A percentile compares a stretch with the other conserved stretches of the same genome.
phyloP scores from a whole-genome alignment of 208 protist genomes.

The Trypanosoma caninum region DNA sequence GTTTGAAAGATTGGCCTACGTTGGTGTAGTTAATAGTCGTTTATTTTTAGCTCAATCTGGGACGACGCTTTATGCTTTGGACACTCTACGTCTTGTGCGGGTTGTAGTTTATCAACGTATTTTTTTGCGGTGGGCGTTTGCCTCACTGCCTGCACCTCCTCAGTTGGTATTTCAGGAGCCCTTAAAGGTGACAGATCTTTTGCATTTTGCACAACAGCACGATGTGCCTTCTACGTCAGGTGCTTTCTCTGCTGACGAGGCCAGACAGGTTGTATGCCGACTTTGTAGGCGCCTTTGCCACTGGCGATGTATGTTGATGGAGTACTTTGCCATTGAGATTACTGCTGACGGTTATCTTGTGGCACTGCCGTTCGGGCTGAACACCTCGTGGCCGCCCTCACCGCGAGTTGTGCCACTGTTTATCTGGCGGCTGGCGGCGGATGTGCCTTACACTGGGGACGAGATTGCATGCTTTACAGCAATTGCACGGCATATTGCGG shows the following conservation, averaged over 20 bases:
- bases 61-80: slow-evolving; percentile 61
- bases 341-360: slow-evolving; percentile 40
- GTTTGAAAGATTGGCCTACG: slow-evolving; percentile 49
- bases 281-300: slow-evolving; percentile 44
- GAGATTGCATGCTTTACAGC: slow-evolving; percentile 68
- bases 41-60: slow-evolving; percentile 74
- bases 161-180: slow-evolving; percentile 38
- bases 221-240: slow-evolving; percentile 32
- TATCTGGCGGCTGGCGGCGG: slow-evolving; percentile 55
- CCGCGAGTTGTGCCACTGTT: slow-evolving; percentile 64
- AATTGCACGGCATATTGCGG: slow-evolving; percentile 61
- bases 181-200: slow-evolving; percentile 36
- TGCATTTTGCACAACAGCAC: slow-evolving; percentile 47
- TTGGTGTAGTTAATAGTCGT: slow-evolving; percentile 47
- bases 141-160: slow-evolving; percentile 37
- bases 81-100: slow-evolving; percentile 55
- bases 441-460: slow-evolving; percentile 65
- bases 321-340: slow-evolving; percentile 78
- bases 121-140: slow-evolving; percentile 69
- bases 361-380: slow-evolving; percentile 57
- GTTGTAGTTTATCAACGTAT: slow-evolving; percentile 77
- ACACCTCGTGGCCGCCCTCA: slow-evolving; percentile 57
- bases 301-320: slow-evolving; percentile 70
- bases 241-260: slow-evolving; percentile 12
- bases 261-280: slow-evolving; percentile 33